phyloP scores from a whole-genome alignment of 768 basidiomycete species.

The Postia placenta region DNA sequence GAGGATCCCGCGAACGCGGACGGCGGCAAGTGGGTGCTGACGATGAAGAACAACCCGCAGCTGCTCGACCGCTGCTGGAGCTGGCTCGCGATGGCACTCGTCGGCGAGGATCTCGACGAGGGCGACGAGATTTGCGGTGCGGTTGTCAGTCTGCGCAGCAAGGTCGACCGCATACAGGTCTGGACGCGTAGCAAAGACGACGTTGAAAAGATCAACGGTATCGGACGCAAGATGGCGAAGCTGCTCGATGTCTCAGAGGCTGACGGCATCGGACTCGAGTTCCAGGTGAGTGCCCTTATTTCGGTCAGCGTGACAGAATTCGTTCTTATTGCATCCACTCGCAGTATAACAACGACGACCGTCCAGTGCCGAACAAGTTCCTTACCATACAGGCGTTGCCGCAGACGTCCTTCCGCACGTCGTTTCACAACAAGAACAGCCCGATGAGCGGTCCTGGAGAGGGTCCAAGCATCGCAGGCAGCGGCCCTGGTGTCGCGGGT shows the following conservation, averaged over 20 bases:
- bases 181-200: constrained; percentile 88
- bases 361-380: constrained; percentile 77
- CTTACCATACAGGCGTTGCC: constrained; percentile 72
- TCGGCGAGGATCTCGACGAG: constrained; percentile 69
- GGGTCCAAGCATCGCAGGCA: constrained; percentile 22
- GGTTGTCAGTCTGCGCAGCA: constrained; percentile 81
- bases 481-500: constrained; percentile 18
- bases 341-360: constrained; percentile 85
- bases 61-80: constrained; percentile 85
- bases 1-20: constrained; percentile 88
- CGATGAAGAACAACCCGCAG: constrained; percentile 78
- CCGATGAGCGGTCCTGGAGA: constrained; percentile 22
- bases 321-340: neutral
- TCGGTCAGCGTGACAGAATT: neutral
- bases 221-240: constrained; percentile 80
- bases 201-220: constrained; percentile 75
- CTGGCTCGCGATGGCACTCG: constrained; percentile 87
- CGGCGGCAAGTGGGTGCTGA: constrained; percentile 93
- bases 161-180: constrained; percentile 86
- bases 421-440: constrained; percentile 43
- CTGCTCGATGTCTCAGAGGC: constrained; percentile 79
- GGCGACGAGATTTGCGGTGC: constrained; percentile 78
- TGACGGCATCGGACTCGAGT: constrained; percentile 82
- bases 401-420: constrained; percentile 56
- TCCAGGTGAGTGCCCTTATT: constrained; percentile 55